Evolutionary conservation across 169 alveolate species (phyloP), one percentile per base, ranked within the genome.

Genomic region (Plasmodium billcollinsi): DNA sequence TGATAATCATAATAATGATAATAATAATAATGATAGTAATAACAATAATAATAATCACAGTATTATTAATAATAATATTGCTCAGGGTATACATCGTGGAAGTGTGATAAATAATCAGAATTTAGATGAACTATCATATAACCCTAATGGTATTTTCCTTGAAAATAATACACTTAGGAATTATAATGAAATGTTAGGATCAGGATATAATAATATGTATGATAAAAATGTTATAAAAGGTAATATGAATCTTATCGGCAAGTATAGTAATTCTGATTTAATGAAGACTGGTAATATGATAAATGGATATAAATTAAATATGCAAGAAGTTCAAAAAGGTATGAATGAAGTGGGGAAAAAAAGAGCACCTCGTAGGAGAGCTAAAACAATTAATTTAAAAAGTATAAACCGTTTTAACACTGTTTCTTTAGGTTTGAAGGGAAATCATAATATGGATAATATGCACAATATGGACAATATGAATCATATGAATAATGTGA

Each of bases 301-400:
- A 39, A 39, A 39, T 39, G 47, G 9, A 39, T 39, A 39, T 39
- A 39, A 39, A 39, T 39, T 39, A 39, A 39, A 39, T 18, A 61
- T 61, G 33, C 70, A 20, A 26, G 11, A 20, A 18, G 11, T 18
- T 5, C 6, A 61, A 61, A 61, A 61, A 7, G 24, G 33, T 18
- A 20, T 11, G 70, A 20, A 61, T 18, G 33, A 9, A 8, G 6
- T 18, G 70, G 24, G 18, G 47, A 18, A 18, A 61, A n/a, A 18
- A 61, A 61, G 47, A 61, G 33, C 15, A 61, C 47, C 18, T 18
- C n/a, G 70, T 61, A 18, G 29, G 70, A 61, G 70, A 20, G 14
- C 18, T 4, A 61, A 18, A 18, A 61, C 70, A 11, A 61, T 18
- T 20, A 61, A 18, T 18, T 11, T 61, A n/a, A 61, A 61, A 61